These are phyloP conservation scores for Bryoerythrophyllum caledonicum DNA, from an alignment of 225 moss, liverwort and hornwort genomes.

Conservation along the genomic window DNA sequence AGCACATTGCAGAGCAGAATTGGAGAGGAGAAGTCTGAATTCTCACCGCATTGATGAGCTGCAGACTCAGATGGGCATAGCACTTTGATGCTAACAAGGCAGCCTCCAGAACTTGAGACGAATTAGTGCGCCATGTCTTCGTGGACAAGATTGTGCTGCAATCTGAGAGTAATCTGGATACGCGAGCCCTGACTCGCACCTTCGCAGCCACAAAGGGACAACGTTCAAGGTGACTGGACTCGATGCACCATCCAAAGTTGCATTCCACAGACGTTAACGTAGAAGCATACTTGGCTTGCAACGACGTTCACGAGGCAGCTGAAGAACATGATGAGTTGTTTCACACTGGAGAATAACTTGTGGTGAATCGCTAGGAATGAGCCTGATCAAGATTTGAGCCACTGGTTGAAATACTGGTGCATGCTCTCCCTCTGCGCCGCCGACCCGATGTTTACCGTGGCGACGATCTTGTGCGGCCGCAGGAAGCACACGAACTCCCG, in stretches of 20 bases:
- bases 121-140: slow-evolving; percentile 13
- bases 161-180: slow-evolving; percentile 50
- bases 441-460: slow-evolving; percentile 84
- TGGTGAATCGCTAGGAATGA: not conserved
- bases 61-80: not conserved
- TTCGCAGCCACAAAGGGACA: slow-evolving; percentile 22
- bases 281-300: slow-evolving; percentile 31
- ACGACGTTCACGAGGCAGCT: too few species aligned
- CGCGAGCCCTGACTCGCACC: slow-evolving; percentile 48
- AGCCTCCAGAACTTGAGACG: slow-evolving; percentile 7
- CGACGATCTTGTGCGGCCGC: slow-evolving; percentile 74
- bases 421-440: slow-evolving; percentile 76
- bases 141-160: slow-evolving; percentile 41
- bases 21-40: not conserved
- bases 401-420: slow-evolving; percentile 68
- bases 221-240: not conserved
- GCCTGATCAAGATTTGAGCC: slow-evolving; percentile 51
- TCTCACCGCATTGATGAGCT: slow-evolving; percentile 7
- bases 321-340: slow-evolving; percentile 10
- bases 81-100: not conserved
- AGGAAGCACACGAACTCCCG: slow-evolving; percentile 89
- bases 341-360: slow-evolving; percentile 1
- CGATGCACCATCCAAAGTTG: not conserved
- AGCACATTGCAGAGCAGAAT: slow-evolving; percentile 3
- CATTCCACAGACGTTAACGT: slow-evolving; percentile 25